phyloP scores from a whole-genome alignment of 345 rosid species.

The Moricandia moricandioides region DNA sequence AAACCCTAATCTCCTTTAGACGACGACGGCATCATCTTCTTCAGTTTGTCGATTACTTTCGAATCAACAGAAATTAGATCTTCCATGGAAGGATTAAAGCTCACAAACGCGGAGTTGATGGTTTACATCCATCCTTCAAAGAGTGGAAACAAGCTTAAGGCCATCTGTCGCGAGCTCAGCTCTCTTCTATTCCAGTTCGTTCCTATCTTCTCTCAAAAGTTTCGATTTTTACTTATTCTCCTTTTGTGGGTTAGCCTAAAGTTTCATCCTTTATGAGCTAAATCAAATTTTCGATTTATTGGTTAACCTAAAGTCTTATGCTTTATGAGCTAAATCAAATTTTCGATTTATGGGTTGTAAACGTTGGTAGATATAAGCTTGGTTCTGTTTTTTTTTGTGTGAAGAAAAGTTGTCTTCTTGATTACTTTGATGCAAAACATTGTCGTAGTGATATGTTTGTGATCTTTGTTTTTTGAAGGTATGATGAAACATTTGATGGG shows the following conservation, averaged over 20 bases:
- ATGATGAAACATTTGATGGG: conserved; percentile 62
- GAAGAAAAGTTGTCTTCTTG: background rate
- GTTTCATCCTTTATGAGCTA: too few relatives aligned
- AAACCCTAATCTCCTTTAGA: conserved; percentile 15
- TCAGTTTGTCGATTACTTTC: background rate
- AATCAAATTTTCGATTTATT: too few relatives aligned
- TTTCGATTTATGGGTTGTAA: background rate
- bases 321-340: background rate
- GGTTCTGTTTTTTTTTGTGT: background rate
- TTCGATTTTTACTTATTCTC: background rate
- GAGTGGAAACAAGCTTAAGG: conserved; percentile 48
- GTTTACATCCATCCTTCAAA: conserved; percentile 67
- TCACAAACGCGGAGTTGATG: conserved; percentile 55
- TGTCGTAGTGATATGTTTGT: background rate
- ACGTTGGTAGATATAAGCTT: background rate
- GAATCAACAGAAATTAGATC: background rate
- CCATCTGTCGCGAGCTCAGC: conserved; percentile 80
- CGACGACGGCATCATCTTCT: conserved; percentile 6
- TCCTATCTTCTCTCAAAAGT: conserved; percentile 7
- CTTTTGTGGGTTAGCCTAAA: too few relatives aligned
- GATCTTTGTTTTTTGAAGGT: conserved; percentile 41
- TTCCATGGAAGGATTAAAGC: conserved; percentile 72
- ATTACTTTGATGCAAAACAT: background rate
- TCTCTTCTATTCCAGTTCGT: conserved; percentile 81
- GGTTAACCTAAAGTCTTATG: background rate